Base-by-base conservation (phyloP, 352 stramenopile genomes). In the Pythium brachiatum region DNA sequence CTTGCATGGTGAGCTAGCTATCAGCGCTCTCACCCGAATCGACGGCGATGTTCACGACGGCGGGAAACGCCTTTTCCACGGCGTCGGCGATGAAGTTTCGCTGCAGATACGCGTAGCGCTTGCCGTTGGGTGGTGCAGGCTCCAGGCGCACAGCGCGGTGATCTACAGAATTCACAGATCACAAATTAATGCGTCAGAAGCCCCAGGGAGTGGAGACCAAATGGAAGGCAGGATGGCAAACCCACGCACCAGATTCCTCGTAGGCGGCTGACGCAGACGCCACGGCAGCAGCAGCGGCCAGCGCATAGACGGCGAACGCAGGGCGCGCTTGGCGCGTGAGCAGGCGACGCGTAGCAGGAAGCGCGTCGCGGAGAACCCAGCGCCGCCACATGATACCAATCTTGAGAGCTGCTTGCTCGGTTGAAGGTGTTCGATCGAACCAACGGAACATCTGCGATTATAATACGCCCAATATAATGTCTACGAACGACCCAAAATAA, bases 21-120 rank as follows among this genome's bases (percentile, higher is more conserved):
- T 58, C 38, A 31, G 32, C 39, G 11, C 6, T n/a, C 26, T 32
- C 16, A 79, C 75, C 81, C 34, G 75, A 90, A 57, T 90, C 81
- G 36, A 93, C 76, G 15, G 81, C 78, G 41, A 97, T 89, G 69
- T 97, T 97, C 29, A 97, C 90, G 9, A 97, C 87, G 3, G 86
- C 84, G 6, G 90, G 90, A 29, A 93, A 86, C 23, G 88, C 85
- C 68, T 92, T 92, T 69, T 95, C 87, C 39, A 93, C 85, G 2
- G 90, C 90, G 68, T 97, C 89, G 1, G 88, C 88, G 53, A 96
- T 95, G 57, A 95, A 96, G 66, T 94, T 94, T 2, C 86, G 74
- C 34, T 76, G 80, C 29, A 94, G 60, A 12, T 60, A 57, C 32
- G 60, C 56, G 26, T 62, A 57, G 32, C 70, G 57, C 34, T 56